Evolutionary conservation across 2,329 filamentous ascomycete species (phyloP), one percentile per base, ranked within the genome.

Genomic region (Fusarium foetens): DNA sequence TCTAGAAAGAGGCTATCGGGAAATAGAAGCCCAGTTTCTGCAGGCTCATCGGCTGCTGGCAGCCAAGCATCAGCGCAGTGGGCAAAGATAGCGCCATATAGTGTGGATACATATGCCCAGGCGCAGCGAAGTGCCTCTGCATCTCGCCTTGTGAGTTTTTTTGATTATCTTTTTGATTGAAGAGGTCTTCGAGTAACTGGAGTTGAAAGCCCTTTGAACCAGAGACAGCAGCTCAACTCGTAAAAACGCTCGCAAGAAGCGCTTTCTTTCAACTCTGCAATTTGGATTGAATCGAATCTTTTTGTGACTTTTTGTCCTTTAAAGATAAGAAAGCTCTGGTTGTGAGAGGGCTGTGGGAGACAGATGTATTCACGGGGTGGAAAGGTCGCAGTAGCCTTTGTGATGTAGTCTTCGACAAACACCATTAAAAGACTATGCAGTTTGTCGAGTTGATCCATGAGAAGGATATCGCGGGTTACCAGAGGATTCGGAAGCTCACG

Each of bases 311-410:
- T 48, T 27, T 42, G 12, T 4, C n/a, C 60, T 25, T 61, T 73
- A 42, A 68, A 70, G 8, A 57, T 33, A 14, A 68, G 48, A 7
- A 45, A 16, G 8, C 31, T 39, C 13, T 17, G 58, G 9, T 2
- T 12, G 10, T 51, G 19, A 1, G 38, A 31, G 13, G 39, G 23
- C 3, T 10, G 10, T 13, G 63, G 49, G 17, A 73, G 63, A n/a
- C 69, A 72, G 33, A 73, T 63, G 43, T 72, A 73, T 16, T 70
- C 63, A 16, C 71, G 57, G 12, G 69, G 69, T 7, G 55, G 69
- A 14, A 68, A 72, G 8, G 36, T 17, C 8, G 66, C 66, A 6
- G 60, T 70, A 11, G 69, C 66, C n/a, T 73, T 73, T 14, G 66
- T 63, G 5, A 73, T 41, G 38, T 73, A 73, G 42, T 70, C 69